phyloP scores from a whole-genome alignment of 2,329 filamentous ascomycete species.

The Mollisiaceae sp. region DNA sequence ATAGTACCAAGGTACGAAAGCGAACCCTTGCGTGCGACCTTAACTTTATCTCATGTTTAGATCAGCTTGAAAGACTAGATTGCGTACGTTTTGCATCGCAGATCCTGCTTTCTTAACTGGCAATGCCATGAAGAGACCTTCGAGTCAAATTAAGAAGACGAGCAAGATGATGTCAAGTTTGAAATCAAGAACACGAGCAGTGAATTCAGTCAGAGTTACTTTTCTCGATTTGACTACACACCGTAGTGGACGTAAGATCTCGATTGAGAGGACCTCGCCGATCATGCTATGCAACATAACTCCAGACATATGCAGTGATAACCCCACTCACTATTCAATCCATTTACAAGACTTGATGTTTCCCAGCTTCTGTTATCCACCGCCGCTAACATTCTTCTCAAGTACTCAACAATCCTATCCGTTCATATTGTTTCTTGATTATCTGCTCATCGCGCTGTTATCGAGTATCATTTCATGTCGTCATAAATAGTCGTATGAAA shows the following conservation, averaged over 20 bases:
- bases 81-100: background rate
- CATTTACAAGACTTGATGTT: slow-evolving; percentile 1
- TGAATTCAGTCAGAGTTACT: background rate
- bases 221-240: background rate
- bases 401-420: background rate
- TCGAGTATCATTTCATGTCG: background rate
- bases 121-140: background rate
- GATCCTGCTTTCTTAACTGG: background rate
- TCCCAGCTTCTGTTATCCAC: background rate
- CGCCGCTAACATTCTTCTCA: background rate
- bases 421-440: background rate
- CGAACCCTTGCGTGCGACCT: background rate
- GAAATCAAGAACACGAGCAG: background rate
- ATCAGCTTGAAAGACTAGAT: background rate
- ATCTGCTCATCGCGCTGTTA: background rate
- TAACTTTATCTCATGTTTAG: background rate
- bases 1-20: background rate
- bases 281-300: slow-evolving; percentile 9
- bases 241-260: background rate
- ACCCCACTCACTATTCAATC: background rate
- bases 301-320: slow-evolving; percentile 8
- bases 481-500: slow-evolving; percentile 4
- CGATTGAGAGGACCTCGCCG: slow-evolving; percentile 1
- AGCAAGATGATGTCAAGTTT: too few relatives aligned
- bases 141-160: too few relatives aligned